Conservation (phyloP, 495 filamentous ascomycete species). For the Talaromyces adpressus region DNA sequence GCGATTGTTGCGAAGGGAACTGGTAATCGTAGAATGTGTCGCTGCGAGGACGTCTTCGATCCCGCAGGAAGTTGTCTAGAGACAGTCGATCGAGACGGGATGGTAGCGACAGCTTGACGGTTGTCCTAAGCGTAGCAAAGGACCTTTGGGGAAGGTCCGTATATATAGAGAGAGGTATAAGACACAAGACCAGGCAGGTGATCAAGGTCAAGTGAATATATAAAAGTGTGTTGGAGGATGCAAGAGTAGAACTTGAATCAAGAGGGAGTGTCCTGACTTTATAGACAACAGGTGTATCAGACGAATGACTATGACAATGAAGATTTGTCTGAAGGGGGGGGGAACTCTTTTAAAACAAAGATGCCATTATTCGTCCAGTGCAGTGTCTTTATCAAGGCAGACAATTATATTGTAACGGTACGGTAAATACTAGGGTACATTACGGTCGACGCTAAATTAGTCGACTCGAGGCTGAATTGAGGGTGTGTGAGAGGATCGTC, state of each 20-base stretch:
- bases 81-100: background rate
- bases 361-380: background rate
- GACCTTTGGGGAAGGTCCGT: background rate
- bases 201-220: background rate
- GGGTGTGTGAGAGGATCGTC: background rate
- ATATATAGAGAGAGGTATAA: background rate
- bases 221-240: background rate
- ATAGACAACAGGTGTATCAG: background rate
- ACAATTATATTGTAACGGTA: background rate
- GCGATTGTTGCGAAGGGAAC: background rate
- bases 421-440: background rate
- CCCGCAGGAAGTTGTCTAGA: background rate
- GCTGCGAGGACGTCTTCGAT: slow-evolving; percentile 3
- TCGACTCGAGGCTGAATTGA: background rate
- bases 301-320: background rate
- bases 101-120: slow-evolving; percentile 9
- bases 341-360: background rate
- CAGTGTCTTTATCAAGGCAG: background rate
- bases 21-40: slow-evolving; percentile 8
- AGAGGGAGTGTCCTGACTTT: background rate
- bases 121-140: background rate
- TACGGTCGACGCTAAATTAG: background rate
- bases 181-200: background rate
- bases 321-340: background rate
- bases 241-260: background rate